Evolutionary conservation across 768 basidiomycete genomes (phyloP).

Genomic region (Podaxis sp.): DNA sequence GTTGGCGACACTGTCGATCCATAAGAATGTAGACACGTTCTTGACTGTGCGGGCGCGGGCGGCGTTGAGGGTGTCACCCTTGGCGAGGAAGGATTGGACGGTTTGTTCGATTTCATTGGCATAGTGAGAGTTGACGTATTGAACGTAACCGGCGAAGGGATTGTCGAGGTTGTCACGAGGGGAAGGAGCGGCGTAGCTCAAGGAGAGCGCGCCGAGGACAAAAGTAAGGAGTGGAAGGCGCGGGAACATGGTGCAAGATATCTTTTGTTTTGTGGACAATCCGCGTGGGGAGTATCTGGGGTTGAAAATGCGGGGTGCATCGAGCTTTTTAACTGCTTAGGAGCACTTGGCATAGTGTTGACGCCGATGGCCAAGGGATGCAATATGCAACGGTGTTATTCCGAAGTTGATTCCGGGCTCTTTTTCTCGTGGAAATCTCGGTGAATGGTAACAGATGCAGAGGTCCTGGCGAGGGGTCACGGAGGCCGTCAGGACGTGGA

Average conservation of each 20-base stretch:
- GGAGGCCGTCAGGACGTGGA: neutral
- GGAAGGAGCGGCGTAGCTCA: neutral
- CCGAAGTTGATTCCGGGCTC: neutral
- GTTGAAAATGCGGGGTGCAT: neutral
- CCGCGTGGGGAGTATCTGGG: too few species aligned
- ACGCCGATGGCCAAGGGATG: neutral
- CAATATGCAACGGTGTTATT: neutral
- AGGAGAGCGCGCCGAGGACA: neutral
- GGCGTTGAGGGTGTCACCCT: conserved; percentile 19
- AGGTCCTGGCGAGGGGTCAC: neutral
- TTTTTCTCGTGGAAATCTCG: neutral
- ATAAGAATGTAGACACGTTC: conserved; percentile 23
- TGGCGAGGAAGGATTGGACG: conserved; percentile 18
- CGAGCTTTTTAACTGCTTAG: neutral
- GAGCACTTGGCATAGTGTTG: neutral
- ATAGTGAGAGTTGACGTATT: conserved; percentile 21
- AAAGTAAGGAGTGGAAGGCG: conserved; percentile 10
- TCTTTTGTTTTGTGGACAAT: neutral
- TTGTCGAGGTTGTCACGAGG: conserved; percentile 5
- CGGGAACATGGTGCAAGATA: neutral
- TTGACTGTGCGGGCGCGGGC: conserved; percentile 20
- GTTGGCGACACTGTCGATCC: conserved; percentile 16
- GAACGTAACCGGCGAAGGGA: conserved; percentile 19
- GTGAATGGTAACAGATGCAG: neutral
- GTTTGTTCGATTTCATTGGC: conserved; percentile 21